Base-by-base conservation (phyloP, 768 basidiomycete species). In the Strobilomyces echinocephalus region DNA sequence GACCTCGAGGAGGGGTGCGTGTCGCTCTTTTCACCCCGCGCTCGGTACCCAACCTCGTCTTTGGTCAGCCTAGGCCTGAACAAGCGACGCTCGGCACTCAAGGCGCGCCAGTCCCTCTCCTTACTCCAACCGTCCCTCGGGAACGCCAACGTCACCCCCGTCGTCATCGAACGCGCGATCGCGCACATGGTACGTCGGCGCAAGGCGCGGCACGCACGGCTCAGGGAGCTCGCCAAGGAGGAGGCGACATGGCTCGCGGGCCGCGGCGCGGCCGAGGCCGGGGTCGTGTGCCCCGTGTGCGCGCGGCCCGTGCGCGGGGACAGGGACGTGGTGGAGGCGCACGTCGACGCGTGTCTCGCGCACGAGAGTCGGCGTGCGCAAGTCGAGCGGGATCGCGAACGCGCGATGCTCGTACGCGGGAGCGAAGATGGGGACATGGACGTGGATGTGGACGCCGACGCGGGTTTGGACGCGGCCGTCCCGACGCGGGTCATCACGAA, bases 271-370 rank as follows among this genome's bases (percentile, higher is more conserved):
- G 57, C 67, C 36, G 68, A 61, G 12, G 72, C 73, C 40, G 77
- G 75, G 28, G 74, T 79, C 15, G 62, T 75, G n/a, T 92, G 89
- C 60, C 90, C 89, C 1, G 81, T 92, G 21, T 92, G 89, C 63
- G 68, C 76, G 42, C 69, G 70, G 38, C 68, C 67, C 15, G 74
- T 89, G 1, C 71, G 69, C 43, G 89, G 88, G 1, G 88, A 89
- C 60, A 73, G 76, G 41, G 89, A 89, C 55, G 83, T 89, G 9
- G 62, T 88, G 3, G 82, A 88, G 60, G 88, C 87, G 15, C 90
- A 92, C 69, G 79, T 92, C n/a, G 87, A 92, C 60, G 75, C 87
- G 8, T 92, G 90, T 64, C 67, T 92, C 40, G 81, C 81, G 5
- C 73, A 87, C 60, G 80, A 82, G 60, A 73, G 59, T 45, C 53